A percentile compares a stretch with the other conserved stretches of the same genome.
phyloP scores from a whole-genome alignment of 2,329 filamentous ascomycete genomes.

The Talaromyces verruculosus region DNA sequence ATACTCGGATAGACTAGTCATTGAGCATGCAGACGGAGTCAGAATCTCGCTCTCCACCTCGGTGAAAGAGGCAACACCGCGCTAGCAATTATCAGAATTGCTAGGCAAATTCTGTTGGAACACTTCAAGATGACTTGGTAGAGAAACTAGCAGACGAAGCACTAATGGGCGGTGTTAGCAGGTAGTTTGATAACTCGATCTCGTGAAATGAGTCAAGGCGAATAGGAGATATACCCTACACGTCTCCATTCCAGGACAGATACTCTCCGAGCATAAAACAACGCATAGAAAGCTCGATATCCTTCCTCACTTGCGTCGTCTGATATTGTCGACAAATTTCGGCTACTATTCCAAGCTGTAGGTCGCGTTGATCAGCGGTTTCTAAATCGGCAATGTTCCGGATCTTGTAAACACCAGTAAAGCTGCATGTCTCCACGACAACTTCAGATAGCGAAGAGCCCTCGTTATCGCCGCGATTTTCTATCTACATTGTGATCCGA shows the following conservation, averaged over 20 bases:
- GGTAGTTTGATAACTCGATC: background rate
- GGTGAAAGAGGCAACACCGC: background rate
- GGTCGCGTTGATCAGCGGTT: background rate
- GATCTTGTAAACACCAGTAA: background rate
- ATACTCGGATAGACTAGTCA: background rate
- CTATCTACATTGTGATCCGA: constrained; percentile 6
- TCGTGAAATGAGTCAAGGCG: background rate
- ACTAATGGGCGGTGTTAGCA: constrained; percentile 1
- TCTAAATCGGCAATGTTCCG: background rate
- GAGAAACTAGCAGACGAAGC: background rate
- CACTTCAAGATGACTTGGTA: background rate
- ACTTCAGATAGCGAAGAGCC: background rate
- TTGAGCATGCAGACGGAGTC: background rate
- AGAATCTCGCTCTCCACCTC: background rate
- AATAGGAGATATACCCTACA: constrained; percentile 2
- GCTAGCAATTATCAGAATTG: background rate
- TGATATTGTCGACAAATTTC: background rate
- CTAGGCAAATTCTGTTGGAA: background rate
- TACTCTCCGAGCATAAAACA: background rate
- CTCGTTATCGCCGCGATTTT: background rate
- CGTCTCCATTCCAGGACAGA: background rate
- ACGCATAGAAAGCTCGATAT: background rate
- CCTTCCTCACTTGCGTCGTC: background rate
- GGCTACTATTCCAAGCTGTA: constrained; percentile 2
- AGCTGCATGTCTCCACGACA: background rate